A percentile compares a stretch with the other conserved stretches of the same genome.
Conservation (phyloP, 805 yeast species). For the Lipomyces yamanashiensis region DNA sequence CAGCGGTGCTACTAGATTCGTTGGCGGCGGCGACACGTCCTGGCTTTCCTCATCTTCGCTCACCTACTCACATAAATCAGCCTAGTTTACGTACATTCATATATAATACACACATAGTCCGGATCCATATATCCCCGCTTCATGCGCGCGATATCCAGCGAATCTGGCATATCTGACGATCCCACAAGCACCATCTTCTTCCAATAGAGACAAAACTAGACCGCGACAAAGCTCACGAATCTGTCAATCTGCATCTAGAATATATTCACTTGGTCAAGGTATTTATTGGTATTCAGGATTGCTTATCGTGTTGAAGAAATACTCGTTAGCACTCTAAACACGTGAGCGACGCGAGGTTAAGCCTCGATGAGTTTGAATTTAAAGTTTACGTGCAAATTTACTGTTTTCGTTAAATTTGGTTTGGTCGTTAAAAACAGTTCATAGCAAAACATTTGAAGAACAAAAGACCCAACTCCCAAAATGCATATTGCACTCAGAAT, state of each 20-base stretch:
- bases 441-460: background rate
- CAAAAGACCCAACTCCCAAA: constrained; percentile 1
- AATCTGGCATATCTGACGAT: constrained; percentile 8
- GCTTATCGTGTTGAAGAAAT: too few relatives aligned
- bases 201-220: background rate
- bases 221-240: background rate
- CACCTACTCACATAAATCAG: background rate
- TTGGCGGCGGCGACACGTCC: constrained; percentile 4
- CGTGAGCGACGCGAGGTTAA: too few relatives aligned
- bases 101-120: background rate
- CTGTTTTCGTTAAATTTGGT: background rate
- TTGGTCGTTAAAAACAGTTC: too few relatives aligned
- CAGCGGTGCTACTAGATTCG: background rate
- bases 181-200: background rate
- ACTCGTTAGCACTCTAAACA: too few relatives aligned
- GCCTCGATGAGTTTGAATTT: too few relatives aligned
- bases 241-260: background rate
- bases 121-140: constrained; percentile 4
- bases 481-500: background rate
- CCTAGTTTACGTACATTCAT: background rate
- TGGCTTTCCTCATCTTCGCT: constrained; percentile 12
- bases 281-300: too few relatives aligned
- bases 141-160: constrained; percentile 1
- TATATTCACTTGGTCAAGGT: too few relatives aligned
- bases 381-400: background rate